A percentile compares a stretch with the other conserved stretches of the same genome.
phyloP scores from a whole-genome alignment of 208 protist species.

The Leishmania tarentolae region DNA sequence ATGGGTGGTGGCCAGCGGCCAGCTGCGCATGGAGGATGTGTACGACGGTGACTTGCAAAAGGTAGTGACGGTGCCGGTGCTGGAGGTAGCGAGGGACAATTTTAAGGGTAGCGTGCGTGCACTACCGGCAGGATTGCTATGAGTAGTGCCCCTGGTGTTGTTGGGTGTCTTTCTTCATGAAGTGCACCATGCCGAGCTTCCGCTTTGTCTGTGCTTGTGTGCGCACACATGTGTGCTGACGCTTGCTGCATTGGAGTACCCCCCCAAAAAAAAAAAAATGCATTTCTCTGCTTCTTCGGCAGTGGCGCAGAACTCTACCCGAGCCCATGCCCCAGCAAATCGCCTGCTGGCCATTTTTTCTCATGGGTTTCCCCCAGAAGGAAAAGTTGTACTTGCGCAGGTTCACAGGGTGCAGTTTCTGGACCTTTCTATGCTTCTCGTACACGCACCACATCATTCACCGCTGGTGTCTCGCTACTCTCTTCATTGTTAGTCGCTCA shows the following conservation, averaged over 20 bases:
- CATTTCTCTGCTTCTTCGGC: not conserved
- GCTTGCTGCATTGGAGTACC: not conserved
- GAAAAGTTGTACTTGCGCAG: not conserved
- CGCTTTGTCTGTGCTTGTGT: not conserved
- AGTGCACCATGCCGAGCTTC: not conserved
- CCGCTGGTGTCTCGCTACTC: too few relatives aligned
- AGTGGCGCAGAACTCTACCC: not conserved
- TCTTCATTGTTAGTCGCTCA: not conserved
- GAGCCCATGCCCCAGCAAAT: not conserved
- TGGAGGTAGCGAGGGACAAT: constrained; percentile 43
- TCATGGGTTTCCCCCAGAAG: not conserved
- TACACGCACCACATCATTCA: not conserved
- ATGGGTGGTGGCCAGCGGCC: constrained; percentile 52
- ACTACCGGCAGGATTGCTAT: not conserved
- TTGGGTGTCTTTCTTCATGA: not conserved
- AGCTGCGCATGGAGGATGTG: constrained; percentile 51
- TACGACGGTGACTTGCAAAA: constrained; percentile 44
- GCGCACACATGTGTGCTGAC: not conserved
- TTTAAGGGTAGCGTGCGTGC: constrained; percentile 14
- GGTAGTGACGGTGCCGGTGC: constrained; percentile 44
- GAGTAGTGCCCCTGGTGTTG: not conserved
- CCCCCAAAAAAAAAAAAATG: too few relatives aligned
- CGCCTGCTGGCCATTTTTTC: not conserved
- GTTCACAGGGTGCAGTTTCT: not conserved
- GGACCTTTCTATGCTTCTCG: not conserved